These are phyloP conservation scores for Echites panduratus DNA, from an alignment of 257 asterid species.

Conservation along the genomic window DNA sequence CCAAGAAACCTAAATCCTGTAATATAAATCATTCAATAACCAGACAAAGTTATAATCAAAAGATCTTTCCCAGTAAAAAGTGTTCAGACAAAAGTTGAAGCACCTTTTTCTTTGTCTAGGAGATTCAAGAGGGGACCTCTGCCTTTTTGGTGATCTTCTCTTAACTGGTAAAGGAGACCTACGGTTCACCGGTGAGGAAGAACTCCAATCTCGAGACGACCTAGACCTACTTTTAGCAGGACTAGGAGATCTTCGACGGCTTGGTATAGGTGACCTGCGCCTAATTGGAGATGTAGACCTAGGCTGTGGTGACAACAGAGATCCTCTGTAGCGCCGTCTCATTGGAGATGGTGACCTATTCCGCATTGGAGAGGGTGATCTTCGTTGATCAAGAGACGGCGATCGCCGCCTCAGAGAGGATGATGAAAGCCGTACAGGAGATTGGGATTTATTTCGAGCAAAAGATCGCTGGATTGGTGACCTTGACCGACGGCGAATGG, in stretches of 20 bases:
- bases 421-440: conserved; percentile 22
- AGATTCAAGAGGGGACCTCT: conserved; percentile 48
- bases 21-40: neutral
- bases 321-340: conserved; percentile 41
- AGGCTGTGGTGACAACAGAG: conserved; percentile 46
- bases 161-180: no score
- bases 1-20: neutral
- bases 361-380: conserved; percentile 27
- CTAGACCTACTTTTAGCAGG: conserved; percentile 43
- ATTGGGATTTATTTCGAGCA: conserved; percentile 24
- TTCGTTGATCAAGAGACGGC: conserved; percentile 38
- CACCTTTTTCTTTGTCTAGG: conserved; percentile 67
- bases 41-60: neutral
- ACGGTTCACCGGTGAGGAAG: conserved; percentile 45
- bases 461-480: conserved; percentile 26
- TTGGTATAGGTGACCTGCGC: conserved; percentile 12
- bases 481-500: conserved; percentile 31
- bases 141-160: conserved; percentile 35
- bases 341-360: conserved; percentile 41
- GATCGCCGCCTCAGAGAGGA: conserved; percentile 28
- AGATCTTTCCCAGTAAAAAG: neutral
- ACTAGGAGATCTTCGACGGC: conserved; percentile 41
- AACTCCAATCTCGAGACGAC: conserved; percentile 42
- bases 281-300: conserved; percentile 33
- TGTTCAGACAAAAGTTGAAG: conserved; percentile 2